Evolutionary conservation across 2,329 filamentous ascomycete genomes (phyloP), one percentile per base, ranked within the genome.

Genomic region (Colletotrichum tanaceti): DNA sequence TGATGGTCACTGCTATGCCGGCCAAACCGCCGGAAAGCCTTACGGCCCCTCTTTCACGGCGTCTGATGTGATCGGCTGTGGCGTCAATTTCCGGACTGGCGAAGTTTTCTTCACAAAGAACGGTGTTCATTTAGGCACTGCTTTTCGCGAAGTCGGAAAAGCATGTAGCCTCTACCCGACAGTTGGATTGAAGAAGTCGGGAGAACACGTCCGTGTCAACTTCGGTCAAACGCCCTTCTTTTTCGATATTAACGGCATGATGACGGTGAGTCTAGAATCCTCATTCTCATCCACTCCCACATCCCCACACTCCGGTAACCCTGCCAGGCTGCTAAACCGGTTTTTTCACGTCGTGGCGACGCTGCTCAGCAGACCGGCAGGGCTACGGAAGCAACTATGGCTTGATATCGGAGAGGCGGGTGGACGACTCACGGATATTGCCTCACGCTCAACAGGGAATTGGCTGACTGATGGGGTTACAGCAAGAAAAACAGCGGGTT

Each of bases 221-320:
- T 91, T 92, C 79, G 89, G 89, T 54, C 88, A 91, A 78, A 87
- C 86, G 61, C 91, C 92, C 4, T 98, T 98, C 78, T 86, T 93
- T 52, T 99, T 91, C 80, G 93, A 98, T 77, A 98, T 99, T 73
- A 93, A 98, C 78, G 87, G 88, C 68, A 88, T 96, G 85, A 91
- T 97, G 82, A 87, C 86, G 83, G 92, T 92, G 85, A 74, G 86
- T 54, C 18, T 62, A 20, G 46, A 16, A n/a, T 28, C 18, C 18
- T 35, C 39, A 14, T 44, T 47, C n/a, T 14, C 9, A 7, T 32
- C 39, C 22, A 44, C 38, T 10, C 38, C 11, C 32, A n/a, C 39
- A 32, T 41, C 28, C 7, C 44, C 22, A 49, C 2, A 6, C n/a
- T 52, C 2, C 18, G 24, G 22, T 3, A 11, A 4, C 10, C 57